A percentile compares a stretch with the other conserved stretches of the same genome.
Conservation (phyloP, 2,329 filamentous ascomycete genomes). For the Botrytis galanthina region DNA sequence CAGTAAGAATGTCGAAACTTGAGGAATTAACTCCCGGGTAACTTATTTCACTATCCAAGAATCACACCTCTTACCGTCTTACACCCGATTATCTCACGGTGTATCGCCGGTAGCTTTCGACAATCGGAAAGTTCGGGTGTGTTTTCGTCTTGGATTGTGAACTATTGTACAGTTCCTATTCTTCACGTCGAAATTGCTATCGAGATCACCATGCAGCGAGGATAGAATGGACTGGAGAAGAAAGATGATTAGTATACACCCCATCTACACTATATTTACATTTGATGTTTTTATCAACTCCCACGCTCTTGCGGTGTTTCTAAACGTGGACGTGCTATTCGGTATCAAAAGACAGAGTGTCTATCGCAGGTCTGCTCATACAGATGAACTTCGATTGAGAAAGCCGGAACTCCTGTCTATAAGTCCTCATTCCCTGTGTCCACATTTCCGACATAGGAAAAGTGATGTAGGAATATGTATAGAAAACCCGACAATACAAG, state of each 20-base stretch:
- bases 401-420: background rate
- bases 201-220: background rate
- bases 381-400: background rate
- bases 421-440: background rate
- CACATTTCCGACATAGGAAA: background rate
- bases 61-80: background rate
- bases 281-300: background rate
- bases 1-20: background rate
- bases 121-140: background rate
- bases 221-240: background rate
- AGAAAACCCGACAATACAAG: background rate
- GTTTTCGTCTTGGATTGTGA: background rate
- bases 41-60: background rate
- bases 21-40: background rate
- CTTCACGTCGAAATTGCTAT: background rate
- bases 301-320: background rate
- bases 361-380: background rate
- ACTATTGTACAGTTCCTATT: background rate
- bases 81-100: background rate
- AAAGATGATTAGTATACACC: background rate
- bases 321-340: background rate
- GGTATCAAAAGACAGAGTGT: background rate
- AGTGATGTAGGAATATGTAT: background rate
- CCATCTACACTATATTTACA: background rate
- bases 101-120: background rate